These are phyloP conservation scores for Canna indica DNA, from an alignment of 176 grass and related monocot genomes.

Conservation along the genomic window DNA sequence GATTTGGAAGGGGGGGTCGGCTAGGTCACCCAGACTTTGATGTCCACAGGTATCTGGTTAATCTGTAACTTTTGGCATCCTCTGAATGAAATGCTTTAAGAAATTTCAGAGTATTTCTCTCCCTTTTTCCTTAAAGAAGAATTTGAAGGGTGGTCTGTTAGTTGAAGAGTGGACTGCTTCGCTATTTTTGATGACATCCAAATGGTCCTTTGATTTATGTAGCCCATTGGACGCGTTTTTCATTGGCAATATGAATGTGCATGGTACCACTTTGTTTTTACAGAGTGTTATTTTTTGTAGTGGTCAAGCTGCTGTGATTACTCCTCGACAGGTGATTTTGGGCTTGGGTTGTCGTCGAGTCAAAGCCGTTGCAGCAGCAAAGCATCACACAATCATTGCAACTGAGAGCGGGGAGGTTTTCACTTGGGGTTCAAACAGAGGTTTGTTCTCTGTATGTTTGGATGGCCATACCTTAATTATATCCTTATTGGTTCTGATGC, in stretches of 20 bases:
- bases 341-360: conserved; percentile 64
- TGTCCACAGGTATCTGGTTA: conserved; percentile 61
- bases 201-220: too few species aligned
- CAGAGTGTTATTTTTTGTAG: conserved; percentile 35
- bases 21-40: conserved; percentile 86
- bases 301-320: conserved; percentile 94
- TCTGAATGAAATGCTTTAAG: neutral
- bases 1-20: conserved; percentile 89
- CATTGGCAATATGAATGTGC: too few species aligned
- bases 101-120: too few species aligned
- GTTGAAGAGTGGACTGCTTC: too few species aligned
- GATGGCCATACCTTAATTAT: neutral
- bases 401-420: conserved; percentile 82
- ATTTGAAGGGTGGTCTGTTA: too few species aligned
- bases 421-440: conserved; percentile 99
- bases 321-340: conserved; percentile 76
- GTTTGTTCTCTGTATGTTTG: conserved; percentile 17
- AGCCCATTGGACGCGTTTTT: too few species aligned
- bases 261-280: neutral
- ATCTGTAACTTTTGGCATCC: neutral
- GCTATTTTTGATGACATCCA: too few species aligned
- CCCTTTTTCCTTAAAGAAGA: too few species aligned
- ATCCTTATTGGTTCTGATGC: conserved; percentile 20
- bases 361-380: conserved; percentile 72
- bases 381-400: conserved; percentile 97